phyloP scores from a whole-genome alignment of 2,329 filamentous ascomycete genomes.

The Aschersonia sp. region DNA sequence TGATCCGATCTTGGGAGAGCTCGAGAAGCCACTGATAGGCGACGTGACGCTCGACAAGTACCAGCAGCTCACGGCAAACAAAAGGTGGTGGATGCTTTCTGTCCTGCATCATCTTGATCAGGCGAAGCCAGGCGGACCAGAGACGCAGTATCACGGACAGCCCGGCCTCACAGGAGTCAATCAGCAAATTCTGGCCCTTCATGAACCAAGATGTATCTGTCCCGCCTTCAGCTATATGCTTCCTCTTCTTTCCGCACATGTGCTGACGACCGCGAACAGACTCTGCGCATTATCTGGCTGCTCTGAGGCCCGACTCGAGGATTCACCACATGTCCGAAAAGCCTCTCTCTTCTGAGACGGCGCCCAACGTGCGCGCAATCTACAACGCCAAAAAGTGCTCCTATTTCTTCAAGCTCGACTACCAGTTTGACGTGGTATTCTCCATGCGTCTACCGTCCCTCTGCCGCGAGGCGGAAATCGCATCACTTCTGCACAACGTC shows the following conservation, averaged over 20 bases:
- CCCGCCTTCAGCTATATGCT: too few species aligned
- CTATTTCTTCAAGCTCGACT: slow-evolving; percentile 21
- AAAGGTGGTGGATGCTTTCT: slow-evolving; percentile 40
- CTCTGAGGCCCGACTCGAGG: neutral
- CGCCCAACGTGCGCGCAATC: neutral
- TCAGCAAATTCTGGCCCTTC: slow-evolving; percentile 30
- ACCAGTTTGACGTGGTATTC: slow-evolving; percentile 33
- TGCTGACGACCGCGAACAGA: neutral
- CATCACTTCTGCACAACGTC: slow-evolving; percentile 39
- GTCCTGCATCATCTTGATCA: slow-evolving; percentile 34
- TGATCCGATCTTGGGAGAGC: slow-evolving; percentile 5
- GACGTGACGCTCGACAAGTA: neutral
- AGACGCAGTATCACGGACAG: neutral
- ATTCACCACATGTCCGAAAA: slow-evolving; percentile 3
- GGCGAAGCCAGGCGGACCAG: neutral
- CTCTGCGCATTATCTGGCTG: neutral
- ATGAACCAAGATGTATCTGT: slow-evolving; percentile 32
- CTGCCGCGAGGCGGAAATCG: slow-evolving; percentile 41
- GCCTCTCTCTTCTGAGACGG: slow-evolving; percentile 2
- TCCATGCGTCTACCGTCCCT: slow-evolving; percentile 41
- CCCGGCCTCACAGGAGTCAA: neutral
- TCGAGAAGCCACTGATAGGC: slow-evolving; percentile 5
- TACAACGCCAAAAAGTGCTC: slow-evolving; percentile 7
- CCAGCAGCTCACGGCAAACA: slow-evolving; percentile 11
- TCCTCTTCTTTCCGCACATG: too few species aligned